These are phyloP conservation scores for Neurospora sp. DNA, from an alignment of 495 filamentous ascomycete genomes.

Conservation along the genomic window DNA sequence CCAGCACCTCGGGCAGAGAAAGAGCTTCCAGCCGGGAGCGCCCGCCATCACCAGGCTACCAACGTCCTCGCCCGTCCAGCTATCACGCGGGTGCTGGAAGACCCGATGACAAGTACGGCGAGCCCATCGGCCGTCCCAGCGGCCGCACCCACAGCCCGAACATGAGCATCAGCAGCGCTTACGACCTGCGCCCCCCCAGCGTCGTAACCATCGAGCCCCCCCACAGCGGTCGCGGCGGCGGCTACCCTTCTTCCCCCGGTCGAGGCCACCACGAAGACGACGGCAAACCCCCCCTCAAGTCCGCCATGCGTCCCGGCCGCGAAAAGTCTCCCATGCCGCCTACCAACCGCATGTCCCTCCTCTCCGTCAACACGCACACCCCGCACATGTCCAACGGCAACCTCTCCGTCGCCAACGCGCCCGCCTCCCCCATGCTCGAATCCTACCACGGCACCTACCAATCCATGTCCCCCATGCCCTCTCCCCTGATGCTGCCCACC, in stretches of 20 bases:
- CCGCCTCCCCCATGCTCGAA: constrained; percentile 77
- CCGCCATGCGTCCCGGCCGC: constrained; percentile 24
- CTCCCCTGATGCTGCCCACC: constrained; percentile 47
- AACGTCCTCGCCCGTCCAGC: neutral
- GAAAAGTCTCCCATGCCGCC: constrained; percentile 40
- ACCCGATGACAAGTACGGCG: neutral
- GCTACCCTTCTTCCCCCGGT: constrained; percentile 7
- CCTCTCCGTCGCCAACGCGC: constrained; percentile 45
- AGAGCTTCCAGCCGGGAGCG: constrained; percentile 23
- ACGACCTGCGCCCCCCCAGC: constrained; percentile 5
- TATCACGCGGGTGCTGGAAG: neutral
- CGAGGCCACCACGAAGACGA: constrained; percentile 2
- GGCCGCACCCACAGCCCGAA: constrained; percentile 19
- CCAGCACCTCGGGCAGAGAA: constrained; percentile 10
- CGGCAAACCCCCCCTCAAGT: constrained; percentile 13
- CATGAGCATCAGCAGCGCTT: constrained; percentile 3
- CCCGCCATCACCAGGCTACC: constrained; percentile 19
- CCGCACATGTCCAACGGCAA: constrained; percentile 19
- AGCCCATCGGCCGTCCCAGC: constrained; percentile 15
- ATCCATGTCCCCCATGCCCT: constrained; percentile 89
- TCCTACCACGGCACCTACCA: constrained; percentile 94
- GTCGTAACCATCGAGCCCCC: constrained; percentile 29
- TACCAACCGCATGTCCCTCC: constrained; percentile 35
- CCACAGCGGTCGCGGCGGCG: neutral
- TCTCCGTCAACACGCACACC: constrained; percentile 33